phyloP scores from a whole-genome alignment of 306 rosid genomes.

The Alnus glutinosa region DNA sequence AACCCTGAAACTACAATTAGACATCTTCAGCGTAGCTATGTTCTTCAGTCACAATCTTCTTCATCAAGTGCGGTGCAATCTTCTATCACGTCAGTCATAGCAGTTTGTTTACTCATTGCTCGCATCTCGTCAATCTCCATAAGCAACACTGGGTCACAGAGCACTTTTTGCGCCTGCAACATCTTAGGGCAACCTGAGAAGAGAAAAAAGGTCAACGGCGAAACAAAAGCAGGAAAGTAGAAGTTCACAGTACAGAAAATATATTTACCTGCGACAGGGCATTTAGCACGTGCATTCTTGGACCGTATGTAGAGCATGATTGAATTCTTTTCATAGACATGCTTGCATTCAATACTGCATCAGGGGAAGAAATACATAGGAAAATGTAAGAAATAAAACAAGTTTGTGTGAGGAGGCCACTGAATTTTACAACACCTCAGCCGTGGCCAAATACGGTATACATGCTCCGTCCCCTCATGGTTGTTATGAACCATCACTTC shows the following conservation, averaged over 20 bases:
- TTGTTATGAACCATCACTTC: background rate
- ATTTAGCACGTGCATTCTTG: constrained; percentile 35
- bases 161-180: constrained; percentile 43
- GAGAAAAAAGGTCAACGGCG: constrained; percentile 22
- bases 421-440: background rate
- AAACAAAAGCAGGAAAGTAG: constrained; percentile 11
- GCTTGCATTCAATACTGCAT: constrained; percentile 76
- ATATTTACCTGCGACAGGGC: constrained; percentile 75
- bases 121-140: constrained; percentile 77
- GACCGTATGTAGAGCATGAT: constrained; percentile 48
- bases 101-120: constrained; percentile 41
- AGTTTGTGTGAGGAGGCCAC: background rate
- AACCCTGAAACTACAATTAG: background rate
- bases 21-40: background rate
- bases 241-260: constrained; percentile 9
- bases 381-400: background rate
- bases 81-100: constrained; percentile 39
- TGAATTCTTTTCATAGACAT: constrained; percentile 64
- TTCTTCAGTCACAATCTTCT: constrained; percentile 33
- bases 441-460: background rate
- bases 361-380: constrained; percentile 26
- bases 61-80: constrained; percentile 69
- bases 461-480: background rate
- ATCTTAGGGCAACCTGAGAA: constrained; percentile 69
- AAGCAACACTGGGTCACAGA: constrained; percentile 56